A percentile compares a stretch with the other conserved stretches of the same genome.
phyloP scores from a whole-genome alignment of 1,139 yeast genomes.

The Blastobotrys illinoisensis region DNA sequence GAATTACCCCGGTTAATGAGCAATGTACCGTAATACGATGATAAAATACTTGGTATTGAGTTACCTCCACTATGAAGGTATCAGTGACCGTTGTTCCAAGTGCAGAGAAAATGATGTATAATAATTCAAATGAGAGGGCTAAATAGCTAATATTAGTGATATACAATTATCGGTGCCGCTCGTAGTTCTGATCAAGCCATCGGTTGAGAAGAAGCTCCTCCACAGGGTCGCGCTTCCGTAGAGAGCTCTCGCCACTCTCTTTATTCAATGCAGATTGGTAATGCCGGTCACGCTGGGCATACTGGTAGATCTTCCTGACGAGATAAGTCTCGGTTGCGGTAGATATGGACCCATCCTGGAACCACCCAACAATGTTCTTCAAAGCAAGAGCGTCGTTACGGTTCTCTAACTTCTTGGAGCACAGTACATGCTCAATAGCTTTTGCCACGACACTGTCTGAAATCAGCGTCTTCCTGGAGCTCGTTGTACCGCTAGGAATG shows the following conservation, averaged over 20 bases:
- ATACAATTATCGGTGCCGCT: constrained; percentile 4
- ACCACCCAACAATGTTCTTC: constrained; percentile 8
- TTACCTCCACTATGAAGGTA: no score
- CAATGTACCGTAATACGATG: no score
- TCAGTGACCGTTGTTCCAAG: no score
- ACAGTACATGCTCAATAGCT: constrained; percentile 7
- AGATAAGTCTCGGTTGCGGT: constrained; percentile 19
- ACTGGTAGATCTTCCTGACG: constrained; percentile 20
- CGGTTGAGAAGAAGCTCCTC: constrained; percentile 43
- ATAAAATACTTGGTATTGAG: no score
- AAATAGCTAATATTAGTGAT: neutral
- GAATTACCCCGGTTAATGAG: no score
- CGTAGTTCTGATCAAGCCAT: constrained; percentile 39
- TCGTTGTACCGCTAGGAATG: neutral
- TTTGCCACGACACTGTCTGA: constrained; percentile 2
- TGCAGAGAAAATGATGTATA: no score
- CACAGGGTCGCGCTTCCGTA: constrained; percentile 42
- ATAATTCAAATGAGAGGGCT: no score
- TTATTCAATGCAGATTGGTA: constrained; percentile 1
- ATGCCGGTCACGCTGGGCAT: constrained; percentile 14
- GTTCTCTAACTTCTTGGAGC: constrained; percentile 1
- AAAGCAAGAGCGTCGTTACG: constrained; percentile 5
- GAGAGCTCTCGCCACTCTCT: constrained; percentile 4
- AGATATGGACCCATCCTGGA: constrained; percentile 5
- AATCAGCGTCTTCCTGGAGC: neutral